These are phyloP conservation scores for Echinosphaeria canescens DNA, from an alignment of 2,329 filamentous ascomycete genomes.

Conservation along the genomic window DNA sequence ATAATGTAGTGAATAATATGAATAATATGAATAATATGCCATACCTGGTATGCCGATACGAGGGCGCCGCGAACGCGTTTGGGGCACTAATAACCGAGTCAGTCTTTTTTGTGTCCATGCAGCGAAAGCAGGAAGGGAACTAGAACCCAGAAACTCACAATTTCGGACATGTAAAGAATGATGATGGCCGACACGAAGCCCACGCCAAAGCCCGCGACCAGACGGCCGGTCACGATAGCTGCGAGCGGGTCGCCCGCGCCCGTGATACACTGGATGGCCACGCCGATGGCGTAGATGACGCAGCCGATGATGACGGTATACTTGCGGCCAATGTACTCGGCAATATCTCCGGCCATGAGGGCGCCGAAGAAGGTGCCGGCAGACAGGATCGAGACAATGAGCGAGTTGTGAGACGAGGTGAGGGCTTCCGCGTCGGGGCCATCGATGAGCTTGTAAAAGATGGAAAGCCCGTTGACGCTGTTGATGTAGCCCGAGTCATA, in stretches of 20 bases:
- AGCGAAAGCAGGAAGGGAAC: too few relatives aligned
- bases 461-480: conserved; percentile 17
- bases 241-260: conserved; percentile 26
- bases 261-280: conserved; percentile 34
- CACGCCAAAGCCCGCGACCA: conserved; percentile 42
- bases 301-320: conserved; percentile 37
- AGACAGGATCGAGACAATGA: conserved; percentile 46
- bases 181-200: conserved; percentile 37
- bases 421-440: conserved; percentile 5
- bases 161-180: conserved; percentile 49
- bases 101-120: too few relatives aligned
- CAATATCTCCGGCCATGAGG: conserved; percentile 40
- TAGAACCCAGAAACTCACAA: too few relatives aligned
- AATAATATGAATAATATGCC: too few relatives aligned
- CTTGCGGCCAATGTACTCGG: conserved; percentile 40
- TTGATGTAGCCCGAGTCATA: conserved; percentile 37
- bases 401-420: conserved; percentile 8
- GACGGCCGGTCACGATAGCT: conserved; percentile 29
- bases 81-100: too few relatives aligned
- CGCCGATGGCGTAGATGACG: conserved; percentile 32
- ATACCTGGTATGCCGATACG: conserved; percentile 57
- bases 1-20: too few relatives aligned
- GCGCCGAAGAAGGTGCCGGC: conserved; percentile 42
- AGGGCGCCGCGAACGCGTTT: conserved; percentile 48
- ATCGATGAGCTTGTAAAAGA: conserved; percentile 16